Percentiles rank a stretch among this genome's conserved stretches.
These are phyloP conservation scores for Saraca asoca DNA, from an alignment of 331 rosid species.

Conservation along the genomic window DNA sequence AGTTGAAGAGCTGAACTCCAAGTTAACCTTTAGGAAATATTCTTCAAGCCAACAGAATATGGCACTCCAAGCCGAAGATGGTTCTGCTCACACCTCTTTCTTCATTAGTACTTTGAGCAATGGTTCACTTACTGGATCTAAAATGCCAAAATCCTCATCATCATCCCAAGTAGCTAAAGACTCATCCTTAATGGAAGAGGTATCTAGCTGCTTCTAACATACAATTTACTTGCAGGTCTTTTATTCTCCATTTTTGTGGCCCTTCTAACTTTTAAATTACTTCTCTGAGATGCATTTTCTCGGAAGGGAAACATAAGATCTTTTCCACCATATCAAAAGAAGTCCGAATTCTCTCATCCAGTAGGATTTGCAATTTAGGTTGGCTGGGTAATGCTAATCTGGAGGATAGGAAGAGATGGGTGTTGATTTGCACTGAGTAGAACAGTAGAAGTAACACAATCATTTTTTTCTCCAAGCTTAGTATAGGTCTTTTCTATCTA, in stretches of 20 bases:
- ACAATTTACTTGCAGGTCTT: constrained; percentile 9
- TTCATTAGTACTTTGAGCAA: constrained; percentile 65
- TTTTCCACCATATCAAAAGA: background rate
- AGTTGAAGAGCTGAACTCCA: constrained; percentile 83
- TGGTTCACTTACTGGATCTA: constrained; percentile 66
- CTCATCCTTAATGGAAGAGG: constrained; percentile 79
- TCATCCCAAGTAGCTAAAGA: constrained; percentile 75
- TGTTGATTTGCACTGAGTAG: no score
- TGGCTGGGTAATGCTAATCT: no score
- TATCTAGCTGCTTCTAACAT: constrained; percentile 36
- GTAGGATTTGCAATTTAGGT: no score
- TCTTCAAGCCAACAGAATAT: constrained; percentile 78
- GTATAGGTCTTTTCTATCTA: no score
- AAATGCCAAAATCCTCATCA: constrained; percentile 71
- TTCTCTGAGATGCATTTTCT: constrained; percentile 8
- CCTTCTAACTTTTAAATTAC: background rate
- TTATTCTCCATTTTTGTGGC: constrained; percentile 2
- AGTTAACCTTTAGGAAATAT: constrained; percentile 52
- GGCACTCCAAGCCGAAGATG: constrained; percentile 72
- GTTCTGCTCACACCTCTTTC: constrained; percentile 76
- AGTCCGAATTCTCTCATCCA: no score
- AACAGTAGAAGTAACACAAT: no score
- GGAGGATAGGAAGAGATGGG: no score
- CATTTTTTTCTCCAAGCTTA: no score
- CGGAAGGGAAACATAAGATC: background rate